Evolutionary conservation across 2,329 filamentous ascomycete genomes (phyloP).

Genomic region (Talaromyces piceae): DNA sequence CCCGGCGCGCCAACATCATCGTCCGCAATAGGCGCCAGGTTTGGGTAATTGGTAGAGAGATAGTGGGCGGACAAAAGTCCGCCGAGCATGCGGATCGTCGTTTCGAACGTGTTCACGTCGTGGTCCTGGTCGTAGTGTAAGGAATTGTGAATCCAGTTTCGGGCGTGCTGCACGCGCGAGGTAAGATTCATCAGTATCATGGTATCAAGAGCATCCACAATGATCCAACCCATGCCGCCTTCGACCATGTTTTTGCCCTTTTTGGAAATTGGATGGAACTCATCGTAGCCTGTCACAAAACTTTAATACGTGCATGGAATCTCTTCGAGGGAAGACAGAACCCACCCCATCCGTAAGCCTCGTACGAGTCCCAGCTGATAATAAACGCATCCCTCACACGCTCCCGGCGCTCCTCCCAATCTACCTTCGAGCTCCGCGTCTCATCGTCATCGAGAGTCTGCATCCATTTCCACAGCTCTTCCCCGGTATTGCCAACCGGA

Average conservation of each 20-base stretch:
- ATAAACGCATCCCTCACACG: slow-evolving; percentile 83
- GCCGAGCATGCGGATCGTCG: slow-evolving; percentile 23
- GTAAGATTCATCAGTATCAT: slow-evolving; percentile 98
- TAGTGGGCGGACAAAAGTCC: slow-evolving; percentile 51
- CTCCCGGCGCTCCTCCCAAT: slow-evolving; percentile 74
- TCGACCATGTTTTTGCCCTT: slow-evolving; percentile 75
- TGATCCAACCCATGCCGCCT: slow-evolving; percentile 93
- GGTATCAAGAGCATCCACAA: slow-evolving; percentile 90
- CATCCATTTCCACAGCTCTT: slow-evolving; percentile 51
- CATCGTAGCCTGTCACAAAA: slow-evolving; percentile 46
- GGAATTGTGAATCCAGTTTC: slow-evolving; percentile 77
- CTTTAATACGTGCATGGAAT: background rate
- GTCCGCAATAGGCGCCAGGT: slow-evolving; percentile 66
- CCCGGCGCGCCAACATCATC: slow-evolving; percentile 66
- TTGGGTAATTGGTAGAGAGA: slow-evolving; percentile 72
- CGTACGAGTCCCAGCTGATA: slow-evolving; percentile 87
- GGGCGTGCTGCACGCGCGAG: slow-evolving; percentile 70
- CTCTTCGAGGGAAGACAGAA: slow-evolving; percentile 15
- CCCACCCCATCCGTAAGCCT: slow-evolving; percentile 88
- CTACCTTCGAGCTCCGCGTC: slow-evolving; percentile 32
- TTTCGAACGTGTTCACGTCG: slow-evolving; percentile 44
- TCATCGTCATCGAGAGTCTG: slow-evolving; percentile 38
- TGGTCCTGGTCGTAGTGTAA: slow-evolving; percentile 86
- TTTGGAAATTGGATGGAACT: slow-evolving; percentile 78
- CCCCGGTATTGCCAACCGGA: slow-evolving; percentile 27